A percentile compares a stretch with the other conserved stretches of the same genome.
These are phyloP conservation scores for Prinsepia uniflora DNA, from an alignment of 306 rosid genomes.

Conservation along the genomic window DNA sequence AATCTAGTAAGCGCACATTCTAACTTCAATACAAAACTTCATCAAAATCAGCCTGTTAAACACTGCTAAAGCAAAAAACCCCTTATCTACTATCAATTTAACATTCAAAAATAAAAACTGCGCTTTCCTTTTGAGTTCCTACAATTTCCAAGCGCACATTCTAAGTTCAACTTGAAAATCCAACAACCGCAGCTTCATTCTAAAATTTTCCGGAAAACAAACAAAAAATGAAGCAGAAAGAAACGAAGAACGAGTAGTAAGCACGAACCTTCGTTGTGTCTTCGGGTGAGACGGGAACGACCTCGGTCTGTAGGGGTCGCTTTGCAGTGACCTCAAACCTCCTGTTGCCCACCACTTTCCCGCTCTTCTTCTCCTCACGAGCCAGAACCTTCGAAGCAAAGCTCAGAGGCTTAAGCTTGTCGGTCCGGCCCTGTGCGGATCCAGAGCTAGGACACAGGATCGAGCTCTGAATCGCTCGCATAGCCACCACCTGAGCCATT, in stretches of 20 bases:
- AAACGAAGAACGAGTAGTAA: not conserved
- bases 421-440: conserved; percentile 38
- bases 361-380: not conserved
- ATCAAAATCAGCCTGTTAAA: too few relatives aligned
- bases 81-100: not conserved
- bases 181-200: too few relatives aligned
- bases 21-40: not conserved
- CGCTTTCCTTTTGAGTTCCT: not conserved
- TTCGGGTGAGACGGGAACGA: conserved; percentile 73
- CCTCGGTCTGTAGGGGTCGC: conserved; percentile 53
- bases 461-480: conserved; percentile 58
- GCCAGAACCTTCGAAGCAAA: conserved; percentile 33
- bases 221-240: not conserved
- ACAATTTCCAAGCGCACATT: not conserved
- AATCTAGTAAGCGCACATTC: not conserved
- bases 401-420: conserved; percentile 45
- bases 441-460: conserved; percentile 43
- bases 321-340: conserved; percentile 42
- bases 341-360: conserved; percentile 10
- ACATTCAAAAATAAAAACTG: not conserved
- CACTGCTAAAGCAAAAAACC: not conserved
- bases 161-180: too few relatives aligned
- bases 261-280: conserved; percentile 59
- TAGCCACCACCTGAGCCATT: conserved; percentile 78
- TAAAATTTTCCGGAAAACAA: conserved; percentile 14